Evolutionary conservation across 2,329 filamentous ascomycete species (phyloP).

Genomic region (Fusarium siculi): DNA sequence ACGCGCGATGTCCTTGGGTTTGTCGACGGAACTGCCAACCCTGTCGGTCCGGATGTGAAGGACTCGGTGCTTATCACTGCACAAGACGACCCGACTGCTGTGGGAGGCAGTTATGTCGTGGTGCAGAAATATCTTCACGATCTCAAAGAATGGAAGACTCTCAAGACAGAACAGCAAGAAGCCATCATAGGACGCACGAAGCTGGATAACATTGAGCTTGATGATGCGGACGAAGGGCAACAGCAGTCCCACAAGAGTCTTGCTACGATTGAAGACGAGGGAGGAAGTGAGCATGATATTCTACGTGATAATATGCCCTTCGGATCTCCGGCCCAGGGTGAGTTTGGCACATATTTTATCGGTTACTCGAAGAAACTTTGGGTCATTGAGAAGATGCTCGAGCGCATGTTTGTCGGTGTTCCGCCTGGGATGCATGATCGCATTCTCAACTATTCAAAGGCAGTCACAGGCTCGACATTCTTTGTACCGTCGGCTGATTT

Average conservation of each 20-base stretch:
- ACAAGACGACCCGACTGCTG: conserved; percentile 51
- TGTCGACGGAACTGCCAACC: conserved; percentile 70
- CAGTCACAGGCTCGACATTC: conserved; percentile 64
- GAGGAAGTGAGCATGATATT: conserved; percentile 63
- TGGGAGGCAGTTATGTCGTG: conserved; percentile 67
- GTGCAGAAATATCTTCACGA: conserved; percentile 69
- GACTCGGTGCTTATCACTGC: conserved; percentile 56
- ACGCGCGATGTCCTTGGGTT: conserved; percentile 68
- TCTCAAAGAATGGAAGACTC: conserved; percentile 56
- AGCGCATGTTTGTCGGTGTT: conserved; percentile 66
- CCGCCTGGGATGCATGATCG: conserved; percentile 65
- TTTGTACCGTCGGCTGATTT: conserved; percentile 56
- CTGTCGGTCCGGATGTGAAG: conserved; percentile 57
- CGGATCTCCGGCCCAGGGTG: conserved; percentile 59
- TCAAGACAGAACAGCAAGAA: conserved; percentile 64
- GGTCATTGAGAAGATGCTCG: conserved; percentile 68
- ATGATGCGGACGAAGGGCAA: conserved; percentile 57
- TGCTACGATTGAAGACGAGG: conserved; percentile 61
- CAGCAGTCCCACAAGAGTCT: conserved; percentile 68
- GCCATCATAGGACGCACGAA: conserved; percentile 67
- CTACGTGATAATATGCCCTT: conserved; percentile 71
- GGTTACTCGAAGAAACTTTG: conserved; percentile 64
- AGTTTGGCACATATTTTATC: conserved; percentile 70
- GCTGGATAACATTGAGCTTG: conserved; percentile 66
- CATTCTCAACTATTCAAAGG: conserved; percentile 64